phyloP scores from a whole-genome alignment of 306 rosid species.

The Quillaja saponaria region DNA sequence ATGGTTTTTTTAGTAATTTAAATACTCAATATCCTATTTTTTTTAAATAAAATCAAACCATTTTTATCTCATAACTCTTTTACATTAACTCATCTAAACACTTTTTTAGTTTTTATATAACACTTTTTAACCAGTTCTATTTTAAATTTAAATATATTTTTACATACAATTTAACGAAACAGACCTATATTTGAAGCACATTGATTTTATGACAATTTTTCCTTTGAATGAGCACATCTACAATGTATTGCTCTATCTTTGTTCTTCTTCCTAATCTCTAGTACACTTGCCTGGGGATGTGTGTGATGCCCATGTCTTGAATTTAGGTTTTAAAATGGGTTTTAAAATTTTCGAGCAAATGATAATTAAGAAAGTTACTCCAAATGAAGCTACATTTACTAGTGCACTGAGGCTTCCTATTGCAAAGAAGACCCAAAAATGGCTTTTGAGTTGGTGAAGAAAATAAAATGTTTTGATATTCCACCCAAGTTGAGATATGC shows the following conservation, averaged over 20 bases:
- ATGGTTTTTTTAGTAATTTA: no score
- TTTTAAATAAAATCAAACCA: no score
- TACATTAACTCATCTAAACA: no score
- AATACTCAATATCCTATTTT: no score
- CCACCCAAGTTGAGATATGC: constrained; percentile 71
- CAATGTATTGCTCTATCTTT: constrained; percentile 65
- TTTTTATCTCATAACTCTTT: no score
- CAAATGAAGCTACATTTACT: constrained; percentile 82
- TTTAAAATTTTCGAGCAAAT: constrained; percentile 75
- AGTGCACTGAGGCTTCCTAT: constrained; percentile 77
- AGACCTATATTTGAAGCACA: constrained; percentile 77
- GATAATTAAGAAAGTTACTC: constrained; percentile 53
- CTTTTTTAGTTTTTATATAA: no score
- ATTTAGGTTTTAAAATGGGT: constrained; percentile 55
- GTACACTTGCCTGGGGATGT: constrained; percentile 28
- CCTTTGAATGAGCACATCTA: constrained; percentile 49
- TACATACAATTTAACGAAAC: no score
- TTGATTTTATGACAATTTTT: constrained; percentile 69
- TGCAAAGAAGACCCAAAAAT: constrained; percentile 70
- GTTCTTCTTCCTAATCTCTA: constrained; percentile 38
- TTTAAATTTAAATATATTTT: no score
- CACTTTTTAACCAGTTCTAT: no score
- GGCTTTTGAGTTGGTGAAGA: constrained; percentile 79
- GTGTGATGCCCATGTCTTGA: background rate
- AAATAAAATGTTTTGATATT: constrained; percentile 59